Evolutionary conservation across 768 basidiomycete species (phyloP).

Genomic region (Kwoniella newhampshirensis): DNA sequence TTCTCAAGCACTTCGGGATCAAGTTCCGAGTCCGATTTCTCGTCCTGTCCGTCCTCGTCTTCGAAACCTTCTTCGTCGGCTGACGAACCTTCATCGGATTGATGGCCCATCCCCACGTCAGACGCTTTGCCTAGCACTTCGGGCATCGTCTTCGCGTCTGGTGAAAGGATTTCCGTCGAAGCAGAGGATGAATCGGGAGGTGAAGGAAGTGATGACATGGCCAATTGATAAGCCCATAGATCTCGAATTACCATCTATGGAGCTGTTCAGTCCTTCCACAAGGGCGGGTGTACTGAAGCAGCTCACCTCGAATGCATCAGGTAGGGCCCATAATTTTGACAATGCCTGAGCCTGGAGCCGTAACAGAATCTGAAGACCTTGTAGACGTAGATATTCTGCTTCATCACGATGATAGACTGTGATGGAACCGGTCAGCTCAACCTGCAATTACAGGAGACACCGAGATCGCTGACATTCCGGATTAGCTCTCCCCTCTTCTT

Average conservation of each 20-base stretch:
- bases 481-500: conserved; percentile 59
- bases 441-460: no score
- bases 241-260: conserved; percentile 50
- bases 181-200: conserved; percentile 13
- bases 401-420: conserved; percentile 81
- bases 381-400: conserved; percentile 75
- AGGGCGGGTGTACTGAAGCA: neutral
- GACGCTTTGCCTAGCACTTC: no score
- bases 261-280: neutral
- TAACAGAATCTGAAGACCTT: conserved; percentile 77
- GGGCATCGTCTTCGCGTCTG: neutral
- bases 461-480: conserved; percentile 61
- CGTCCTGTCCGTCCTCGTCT: conserved; percentile 27
- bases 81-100: conserved; percentile 34
- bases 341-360: conserved; percentile 65
- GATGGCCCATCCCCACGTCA: conserved; percentile 15
- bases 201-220: conserved; percentile 33
- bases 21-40: conserved; percentile 22
- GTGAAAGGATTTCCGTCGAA: neutral
- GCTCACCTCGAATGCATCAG: conserved; percentile 45
- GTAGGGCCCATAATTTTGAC: conserved; percentile 40
- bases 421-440: no score
- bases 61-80: conserved; percentile 22
- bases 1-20: conserved; percentile 2
- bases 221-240: conserved; percentile 49